Conservation (phyloP, 164 flowering plant species). For the Warburgia ugandensis region DNA sequence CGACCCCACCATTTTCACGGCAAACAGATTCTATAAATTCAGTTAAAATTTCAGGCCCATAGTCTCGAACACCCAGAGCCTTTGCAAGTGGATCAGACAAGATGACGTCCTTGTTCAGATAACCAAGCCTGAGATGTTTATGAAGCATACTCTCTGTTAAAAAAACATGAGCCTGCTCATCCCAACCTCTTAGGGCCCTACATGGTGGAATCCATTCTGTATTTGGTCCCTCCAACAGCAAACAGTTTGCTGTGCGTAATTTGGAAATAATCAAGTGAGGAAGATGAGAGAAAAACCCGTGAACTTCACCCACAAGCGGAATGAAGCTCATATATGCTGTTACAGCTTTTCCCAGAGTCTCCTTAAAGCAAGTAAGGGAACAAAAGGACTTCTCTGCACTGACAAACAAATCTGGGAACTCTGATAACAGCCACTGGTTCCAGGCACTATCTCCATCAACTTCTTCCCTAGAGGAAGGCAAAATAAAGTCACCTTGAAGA, state of each 20-base stretch:
- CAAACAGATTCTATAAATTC: conserved; percentile 51
- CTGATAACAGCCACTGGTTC: conserved; percentile 94
- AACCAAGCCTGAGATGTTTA: conserved; percentile 80
- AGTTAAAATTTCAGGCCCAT: conserved; percentile 63
- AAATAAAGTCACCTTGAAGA: conserved; percentile 91
- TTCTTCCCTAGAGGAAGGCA: conserved; percentile 97
- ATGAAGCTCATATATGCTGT: conserved; percentile 80
- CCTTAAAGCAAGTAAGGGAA: conserved; percentile 61
- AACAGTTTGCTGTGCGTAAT: conserved; percentile 64
- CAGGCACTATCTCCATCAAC: conserved; percentile 90
- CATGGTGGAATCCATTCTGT: conserved; percentile 84
- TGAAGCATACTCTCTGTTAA: conserved; percentile 59
- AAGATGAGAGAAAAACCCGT: conserved; percentile 85
- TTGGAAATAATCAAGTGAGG: conserved; percentile 78
- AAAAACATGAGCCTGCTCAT: conserved; percentile 44
- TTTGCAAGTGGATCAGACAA: conserved; percentile 66
- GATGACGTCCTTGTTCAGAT: conserved; percentile 52
- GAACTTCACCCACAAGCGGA: conserved; percentile 94
- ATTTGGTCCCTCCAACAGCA: conserved; percentile 63
- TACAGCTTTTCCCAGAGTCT: conserved; percentile 66
- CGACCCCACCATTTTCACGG: conserved; percentile 32
- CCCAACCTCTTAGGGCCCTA: conserved; percentile 79
- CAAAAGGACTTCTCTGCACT: conserved; percentile 67
- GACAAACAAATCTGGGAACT: conserved; percentile 77
- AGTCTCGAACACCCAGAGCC: conserved; percentile 70